Percentiles rank a stretch among this genome's conserved stretches.
phyloP scores from a whole-genome alignment of 768 basidiomycete genomes.

The Suillus discolor region DNA sequence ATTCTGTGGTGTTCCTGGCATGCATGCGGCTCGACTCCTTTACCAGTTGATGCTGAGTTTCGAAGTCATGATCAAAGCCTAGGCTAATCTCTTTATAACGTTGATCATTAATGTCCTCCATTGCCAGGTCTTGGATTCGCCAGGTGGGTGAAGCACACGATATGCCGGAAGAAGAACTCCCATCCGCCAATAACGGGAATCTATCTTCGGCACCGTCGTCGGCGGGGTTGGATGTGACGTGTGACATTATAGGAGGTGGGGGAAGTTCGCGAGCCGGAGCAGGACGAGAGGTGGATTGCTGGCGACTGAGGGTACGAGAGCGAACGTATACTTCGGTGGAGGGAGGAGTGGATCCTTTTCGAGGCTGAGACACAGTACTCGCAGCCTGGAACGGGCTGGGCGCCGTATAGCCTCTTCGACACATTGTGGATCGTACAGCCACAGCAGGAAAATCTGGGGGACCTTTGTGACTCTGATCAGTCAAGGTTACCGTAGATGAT shows the following conservation, averaged over 20 bases:
- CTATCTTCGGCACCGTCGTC: slow-evolving; percentile 10
- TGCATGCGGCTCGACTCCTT: slow-evolving; percentile 1
- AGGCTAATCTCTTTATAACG: slow-evolving; percentile 30
- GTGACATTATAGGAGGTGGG: slow-evolving; percentile 44
- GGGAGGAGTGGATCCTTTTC: slow-evolving; percentile 14
- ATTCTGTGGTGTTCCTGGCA: not conserved
- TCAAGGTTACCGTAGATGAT: slow-evolving; percentile 35
- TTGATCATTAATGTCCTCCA: slow-evolving; percentile 29
- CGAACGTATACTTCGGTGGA: slow-evolving; percentile 11
- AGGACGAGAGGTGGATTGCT: slow-evolving; percentile 45
- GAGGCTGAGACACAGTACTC: slow-evolving; percentile 34
- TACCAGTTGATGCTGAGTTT: not conserved
- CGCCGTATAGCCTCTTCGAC: slow-evolving; percentile 54
- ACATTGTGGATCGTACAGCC: slow-evolving; percentile 42
- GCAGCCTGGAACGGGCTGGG: slow-evolving; percentile 31
- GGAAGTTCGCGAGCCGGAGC: slow-evolving; percentile 39
- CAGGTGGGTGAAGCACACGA: slow-evolving; percentile 47
- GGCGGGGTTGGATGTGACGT: not conserved
- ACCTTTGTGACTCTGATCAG: slow-evolving; percentile 36
- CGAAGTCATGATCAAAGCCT: slow-evolving; percentile 9
- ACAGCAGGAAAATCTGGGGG: slow-evolving; percentile 28
- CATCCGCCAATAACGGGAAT: slow-evolving; percentile 16
- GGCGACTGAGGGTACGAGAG: slow-evolving; percentile 43
- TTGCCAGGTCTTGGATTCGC: slow-evolving; percentile 29
- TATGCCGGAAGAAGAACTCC: slow-evolving; percentile 27